Conservation (phyloP, 2,329 filamentous ascomycete species). For the Penicillium sp. region DNA sequence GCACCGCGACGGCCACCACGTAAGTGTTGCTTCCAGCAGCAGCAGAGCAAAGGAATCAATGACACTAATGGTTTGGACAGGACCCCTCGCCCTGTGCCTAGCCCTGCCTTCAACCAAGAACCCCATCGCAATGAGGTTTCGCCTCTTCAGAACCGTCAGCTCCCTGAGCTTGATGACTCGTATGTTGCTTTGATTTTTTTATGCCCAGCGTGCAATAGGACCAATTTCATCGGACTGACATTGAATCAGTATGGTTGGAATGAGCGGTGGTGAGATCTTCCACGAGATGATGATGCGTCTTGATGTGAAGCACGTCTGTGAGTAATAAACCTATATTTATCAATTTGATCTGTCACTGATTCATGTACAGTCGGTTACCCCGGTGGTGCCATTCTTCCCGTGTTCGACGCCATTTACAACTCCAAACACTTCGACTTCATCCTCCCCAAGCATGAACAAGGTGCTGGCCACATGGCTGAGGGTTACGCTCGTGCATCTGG, state of each 20-base stretch:
- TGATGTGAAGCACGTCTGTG: conserved; percentile 90
- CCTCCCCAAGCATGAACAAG: conserved; percentile 93
- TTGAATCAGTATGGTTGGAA: conserved; percentile 74
- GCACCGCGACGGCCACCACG: conserved; percentile 53
- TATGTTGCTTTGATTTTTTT: conserved; percentile 50
- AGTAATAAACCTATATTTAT: conserved; percentile 42
- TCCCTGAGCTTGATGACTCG: conserved; percentile 75
- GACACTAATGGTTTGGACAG: conserved; percentile 34
- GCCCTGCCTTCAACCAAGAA: conserved; percentile 60
- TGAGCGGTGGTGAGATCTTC: conserved; percentile 94
- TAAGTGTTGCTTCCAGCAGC: conserved; percentile 44
- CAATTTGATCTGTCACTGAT: conserved; percentile 1
- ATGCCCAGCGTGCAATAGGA: not conserved
- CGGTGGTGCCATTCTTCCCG: conserved; percentile 92
- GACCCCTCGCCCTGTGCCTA: conserved; percentile 60
- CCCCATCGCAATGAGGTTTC: conserved; percentile 63
- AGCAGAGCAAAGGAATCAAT: conserved; percentile 4
- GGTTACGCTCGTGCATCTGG: conserved; percentile 93
- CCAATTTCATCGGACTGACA: not conserved
- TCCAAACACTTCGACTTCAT: conserved; percentile 96
- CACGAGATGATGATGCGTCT: conserved; percentile 99
- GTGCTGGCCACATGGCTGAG: conserved; percentile 97
- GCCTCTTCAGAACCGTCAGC: conserved; percentile 62
- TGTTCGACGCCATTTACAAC: conserved; percentile 99
- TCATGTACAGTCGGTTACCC: conserved; percentile 72